Base-by-base conservation (phyloP, 2,329 filamentous ascomycete species). In the Nigrograna mackinnonii region DNA sequence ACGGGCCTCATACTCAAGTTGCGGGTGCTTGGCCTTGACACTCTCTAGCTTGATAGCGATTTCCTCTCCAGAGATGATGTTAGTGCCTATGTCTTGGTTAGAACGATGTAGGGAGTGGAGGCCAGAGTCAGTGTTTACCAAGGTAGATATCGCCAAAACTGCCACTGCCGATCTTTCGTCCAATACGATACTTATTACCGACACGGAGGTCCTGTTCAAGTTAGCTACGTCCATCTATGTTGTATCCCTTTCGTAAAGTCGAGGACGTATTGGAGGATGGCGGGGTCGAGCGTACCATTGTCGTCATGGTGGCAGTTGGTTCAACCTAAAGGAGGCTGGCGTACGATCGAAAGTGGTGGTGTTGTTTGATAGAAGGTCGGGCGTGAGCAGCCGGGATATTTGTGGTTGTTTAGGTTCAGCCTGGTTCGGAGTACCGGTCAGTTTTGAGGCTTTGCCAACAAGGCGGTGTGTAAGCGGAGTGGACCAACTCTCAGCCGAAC, bases 31-130 rank as follows among this genome's bases (percentile, higher is more conserved):
- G 69, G 94, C 92, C 82, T 99, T 99, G 77, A 97, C 92, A 55
- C 90, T 95, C 76, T 99, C 94, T 47, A 99, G 89, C 80, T 99
- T 99, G 79, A 99, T 99, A 70, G 94, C 94, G 63, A 99, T 97
- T 75, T 99, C 94, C 74, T 99, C 94, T 50, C 94, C 94, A 4
- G 94, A 97, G 74, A 97, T 97, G 77, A 99, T 97, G 79, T 99
- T 97, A 72, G 94, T 99, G 63, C 94, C 94, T 85, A 52, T 34
- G 17, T 18, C 21, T 40, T 26, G 28, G 57, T 61, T 55, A 61
- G 55, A n/a, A n/a, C n/a, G n/a, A n/a, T n/a, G n/a, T n/a, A n/a
- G n/a, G n/a, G n/a, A n/a, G n/a, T n/a, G n/a, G n/a, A n/a, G n/a
- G n/a, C n/a, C n/a, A n/a, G n/a, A n/a, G 36, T 35, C 18, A 20